Base-by-base conservation (phyloP, 2,329 filamentous ascomycete genomes). In the Fusarium devonianum region DNA sequence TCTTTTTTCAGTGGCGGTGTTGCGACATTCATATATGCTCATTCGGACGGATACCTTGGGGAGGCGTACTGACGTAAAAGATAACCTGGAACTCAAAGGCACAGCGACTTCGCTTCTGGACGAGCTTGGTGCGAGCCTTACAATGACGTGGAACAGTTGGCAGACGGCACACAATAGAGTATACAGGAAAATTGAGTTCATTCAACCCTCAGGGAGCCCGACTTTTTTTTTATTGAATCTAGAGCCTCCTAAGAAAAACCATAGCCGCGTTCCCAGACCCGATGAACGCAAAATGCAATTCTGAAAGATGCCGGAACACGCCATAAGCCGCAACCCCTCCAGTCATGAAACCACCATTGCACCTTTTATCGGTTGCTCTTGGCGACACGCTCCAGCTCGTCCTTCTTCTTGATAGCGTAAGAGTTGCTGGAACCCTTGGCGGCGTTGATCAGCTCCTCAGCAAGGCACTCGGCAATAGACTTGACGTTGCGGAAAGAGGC, bases 401-500 rank as follows among this genome's bases (percentile, higher is more conserved):
- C 94, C 93, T 99, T 99, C 92, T 99, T 99, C 92, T 99, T 99
- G 88, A 99, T 99, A 74, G 95, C 94, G 79, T 97, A 99, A 69
- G 92, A 97, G 92, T 99, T 99, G 83, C 90, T 95, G 88, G 89
- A 95, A 75, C 94, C 94, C 91, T 99, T 99, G 79, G 95, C 95
- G 77, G 95, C 95, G 86, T 99, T 99, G 89, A 99, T 97, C 78
- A 99, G 87, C 88, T 99, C 94, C 83, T 99, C 95, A 76, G 94
- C 94, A 73, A 99, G 84, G 85, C 94, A 97, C 87, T 99, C 94
- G 73, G 95, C 92, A 77, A 99, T 95, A 75, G 89, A 92, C 92
- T 99, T 99, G 86, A 99, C 89, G 87, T 99, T 99, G 80, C 94
- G 90, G 93, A 99, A 99, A 71, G 93, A 86, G 69, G 94, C 92